Base-by-base conservation (phyloP, 2,329 filamentous ascomycete species). In the Cladosporium sp. region DNA sequence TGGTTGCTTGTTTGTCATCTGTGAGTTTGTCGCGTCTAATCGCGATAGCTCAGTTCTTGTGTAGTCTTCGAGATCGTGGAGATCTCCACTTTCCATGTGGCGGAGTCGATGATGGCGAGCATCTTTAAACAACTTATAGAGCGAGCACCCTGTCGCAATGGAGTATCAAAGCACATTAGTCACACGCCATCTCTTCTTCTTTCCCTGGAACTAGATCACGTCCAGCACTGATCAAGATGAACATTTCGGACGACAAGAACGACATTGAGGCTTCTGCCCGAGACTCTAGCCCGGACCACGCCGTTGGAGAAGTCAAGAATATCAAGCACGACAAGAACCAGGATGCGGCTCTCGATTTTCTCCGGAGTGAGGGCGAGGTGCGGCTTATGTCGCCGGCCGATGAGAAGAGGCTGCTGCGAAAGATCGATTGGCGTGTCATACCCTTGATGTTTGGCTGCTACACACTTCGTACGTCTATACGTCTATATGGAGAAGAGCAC, bases 401-500 rank as follows among this genome's bases (percentile, higher is more conserved):
- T 31, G 56, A 59, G 41, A 58, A 56, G 65, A 43, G 72, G 71
- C 56, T 68, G 64, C 35, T 54, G 71, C 74, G 76, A 55, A 81
- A 77, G 65, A 76, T 84, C 45, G 81, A 84, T 60, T 77, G 71
- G 69, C 76, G 72, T 45, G 80, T 84, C 49, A 72, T 84, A 33
- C 81, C 81, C 0, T 70, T 84, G 49, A 82, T 84, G 78, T 83
- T 83, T 55, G 66, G 74, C 42, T 79, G 76, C 61, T 84, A 84
- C 61, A 77, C 77, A n/a, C 73, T 83, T 3, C 70, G 69, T 80
- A 84, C 61, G 83, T 83, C 58, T 70, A 84, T 80, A 84, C 61
- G 83, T 83, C 58, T 70, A 84, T 41, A 81, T 84, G 69, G 84
- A 84, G 67, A 78, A 33, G 74, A 83, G 40, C 84, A 84, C 59